These are phyloP conservation scores for Leccinum pallidistipes DNA, from an alignment of 1,284 basidiomycete genomes.

Conservation along the genomic window DNA sequence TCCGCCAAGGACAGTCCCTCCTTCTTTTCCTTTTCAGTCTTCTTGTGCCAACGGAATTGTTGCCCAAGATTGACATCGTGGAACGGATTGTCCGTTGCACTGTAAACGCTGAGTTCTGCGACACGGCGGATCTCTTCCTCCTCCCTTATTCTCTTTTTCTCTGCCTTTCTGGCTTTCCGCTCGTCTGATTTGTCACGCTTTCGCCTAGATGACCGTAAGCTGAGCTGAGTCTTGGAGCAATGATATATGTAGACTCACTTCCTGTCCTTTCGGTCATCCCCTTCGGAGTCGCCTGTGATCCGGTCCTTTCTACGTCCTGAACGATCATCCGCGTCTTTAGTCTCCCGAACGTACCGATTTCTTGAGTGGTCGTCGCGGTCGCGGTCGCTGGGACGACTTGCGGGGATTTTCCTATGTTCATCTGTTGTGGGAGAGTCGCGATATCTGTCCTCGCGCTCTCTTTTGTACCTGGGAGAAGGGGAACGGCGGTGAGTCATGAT, in stretches of 20 bases:
- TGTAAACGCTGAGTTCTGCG: constrained; percentile 90
- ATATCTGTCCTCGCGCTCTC: constrained; percentile 32
- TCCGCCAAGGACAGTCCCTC: constrained; percentile 82
- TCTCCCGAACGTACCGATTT: constrained; percentile 40
- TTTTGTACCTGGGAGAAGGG: constrained; percentile 48
- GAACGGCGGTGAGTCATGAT: constrained; percentile 39
- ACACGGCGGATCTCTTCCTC: constrained; percentile 87
- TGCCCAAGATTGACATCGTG: constrained; percentile 95
- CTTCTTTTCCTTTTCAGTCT: constrained; percentile 94
- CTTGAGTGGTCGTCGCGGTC: constrained; percentile 39
- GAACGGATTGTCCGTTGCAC: constrained; percentile 95
- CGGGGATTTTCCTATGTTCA: constrained; percentile 36
- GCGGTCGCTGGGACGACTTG: constrained; percentile 43
- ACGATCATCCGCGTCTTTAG: constrained; percentile 40
- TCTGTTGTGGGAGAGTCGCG: constrained; percentile 32
- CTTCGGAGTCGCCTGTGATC: constrained; percentile 41
- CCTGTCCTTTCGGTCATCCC: constrained; percentile 51
- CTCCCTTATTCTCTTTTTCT: constrained; percentile 78
- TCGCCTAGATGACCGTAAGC: constrained; percentile 47
- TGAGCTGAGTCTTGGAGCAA: background rate
- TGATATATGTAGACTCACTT: constrained; percentile 48
- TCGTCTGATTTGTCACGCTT: constrained; percentile 82
- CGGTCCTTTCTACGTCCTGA: constrained; percentile 46
- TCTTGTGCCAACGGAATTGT: constrained; percentile 98
- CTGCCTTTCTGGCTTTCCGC: constrained; percentile 74